A percentile compares a stretch with the other conserved stretches of the same genome.
phyloP scores from a whole-genome alignment of 176 grass and related monocot species.

The Eragrostis curvula region DNA sequence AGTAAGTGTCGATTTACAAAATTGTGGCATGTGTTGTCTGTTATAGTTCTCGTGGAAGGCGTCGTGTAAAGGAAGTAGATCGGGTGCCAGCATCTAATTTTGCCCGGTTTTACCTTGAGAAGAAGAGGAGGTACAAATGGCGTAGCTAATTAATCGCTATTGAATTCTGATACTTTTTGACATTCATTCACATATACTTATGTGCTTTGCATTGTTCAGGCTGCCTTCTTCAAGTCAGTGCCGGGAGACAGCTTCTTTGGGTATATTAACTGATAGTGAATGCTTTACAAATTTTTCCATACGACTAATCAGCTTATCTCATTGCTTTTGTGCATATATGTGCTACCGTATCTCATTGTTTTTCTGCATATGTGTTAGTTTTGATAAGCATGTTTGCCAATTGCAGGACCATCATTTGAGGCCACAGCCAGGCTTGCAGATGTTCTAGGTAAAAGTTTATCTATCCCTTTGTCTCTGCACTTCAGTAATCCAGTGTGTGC shows the following conservation, averaged over 20 bases:
- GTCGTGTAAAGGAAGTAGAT: constrained; percentile 11
- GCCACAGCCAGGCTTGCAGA: neutral
- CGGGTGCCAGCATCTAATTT: neutral
- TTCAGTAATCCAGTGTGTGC: neutral
- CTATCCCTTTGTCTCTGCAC: neutral
- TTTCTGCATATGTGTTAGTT: neutral
- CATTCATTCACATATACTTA: neutral
- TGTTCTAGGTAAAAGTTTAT: constrained; percentile 3
- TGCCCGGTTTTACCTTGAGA: constrained; percentile 17
- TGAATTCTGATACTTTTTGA: neutral
- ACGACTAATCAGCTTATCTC: neutral
- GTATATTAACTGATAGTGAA: neutral
- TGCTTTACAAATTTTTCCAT: neutral
- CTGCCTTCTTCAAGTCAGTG: constrained; percentile 20
- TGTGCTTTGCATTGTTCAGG: constrained; percentile 12
- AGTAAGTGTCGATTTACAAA: neutral
- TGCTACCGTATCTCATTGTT: too few relatives aligned
- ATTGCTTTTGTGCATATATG: neutral
- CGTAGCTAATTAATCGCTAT: neutral
- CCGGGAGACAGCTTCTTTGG: neutral
- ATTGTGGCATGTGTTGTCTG: neutral
- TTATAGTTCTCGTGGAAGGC: constrained; percentile 10
- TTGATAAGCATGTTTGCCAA: neutral
- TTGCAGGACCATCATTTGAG: neutral
- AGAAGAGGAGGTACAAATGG: constrained; percentile 15